Conservation (phyloP, 2,329 filamentous ascomycete genomes). For the Colletotrichum simmondsii region DNA sequence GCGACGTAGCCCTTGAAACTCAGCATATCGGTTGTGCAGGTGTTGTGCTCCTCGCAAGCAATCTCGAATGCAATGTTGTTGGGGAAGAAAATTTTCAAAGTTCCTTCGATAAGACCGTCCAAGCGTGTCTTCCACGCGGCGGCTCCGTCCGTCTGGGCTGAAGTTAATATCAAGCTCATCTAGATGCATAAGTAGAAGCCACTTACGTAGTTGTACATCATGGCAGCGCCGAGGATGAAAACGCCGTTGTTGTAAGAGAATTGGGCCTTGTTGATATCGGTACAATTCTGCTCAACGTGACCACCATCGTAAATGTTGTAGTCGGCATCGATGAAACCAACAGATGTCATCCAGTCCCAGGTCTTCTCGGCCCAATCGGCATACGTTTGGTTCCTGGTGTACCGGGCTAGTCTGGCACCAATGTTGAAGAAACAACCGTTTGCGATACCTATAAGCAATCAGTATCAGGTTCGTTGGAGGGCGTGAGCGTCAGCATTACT, state of each 20-base stretch:
- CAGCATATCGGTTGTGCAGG: constrained; percentile 72
- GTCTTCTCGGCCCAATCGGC: constrained; percentile 69
- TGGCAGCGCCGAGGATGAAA: constrained; percentile 67
- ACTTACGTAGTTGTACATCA: constrained; percentile 71
- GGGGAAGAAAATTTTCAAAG: constrained; percentile 62
- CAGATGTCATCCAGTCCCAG: constrained; percentile 69
- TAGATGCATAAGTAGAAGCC: neutral
- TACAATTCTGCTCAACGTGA: constrained; percentile 63
- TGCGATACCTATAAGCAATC: constrained; percentile 56
- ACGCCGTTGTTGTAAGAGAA: constrained; percentile 72
- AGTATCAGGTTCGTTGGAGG: constrained; percentile 40
- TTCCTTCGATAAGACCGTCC: constrained; percentile 49
- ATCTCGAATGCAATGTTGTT: constrained; percentile 68
- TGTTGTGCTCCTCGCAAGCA: constrained; percentile 65
- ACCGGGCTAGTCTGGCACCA: constrained; percentile 76
- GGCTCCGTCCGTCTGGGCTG: constrained; percentile 55
- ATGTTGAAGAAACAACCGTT: constrained; percentile 74
- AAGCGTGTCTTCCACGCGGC: constrained; percentile 63
- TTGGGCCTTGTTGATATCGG: constrained; percentile 63
- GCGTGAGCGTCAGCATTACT: constrained; percentile 44
- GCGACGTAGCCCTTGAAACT: constrained; percentile 72
- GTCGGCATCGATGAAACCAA: constrained; percentile 69
- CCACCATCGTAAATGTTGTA: constrained; percentile 72
- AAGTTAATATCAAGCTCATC: constrained; percentile 3
- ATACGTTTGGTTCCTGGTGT: constrained; percentile 75